Percentiles rank a stretch among this genome's conserved stretches.
Conservation (phyloP, 2,329 filamentous ascomycete genomes). For the Trichophyton benhamiae region DNA sequence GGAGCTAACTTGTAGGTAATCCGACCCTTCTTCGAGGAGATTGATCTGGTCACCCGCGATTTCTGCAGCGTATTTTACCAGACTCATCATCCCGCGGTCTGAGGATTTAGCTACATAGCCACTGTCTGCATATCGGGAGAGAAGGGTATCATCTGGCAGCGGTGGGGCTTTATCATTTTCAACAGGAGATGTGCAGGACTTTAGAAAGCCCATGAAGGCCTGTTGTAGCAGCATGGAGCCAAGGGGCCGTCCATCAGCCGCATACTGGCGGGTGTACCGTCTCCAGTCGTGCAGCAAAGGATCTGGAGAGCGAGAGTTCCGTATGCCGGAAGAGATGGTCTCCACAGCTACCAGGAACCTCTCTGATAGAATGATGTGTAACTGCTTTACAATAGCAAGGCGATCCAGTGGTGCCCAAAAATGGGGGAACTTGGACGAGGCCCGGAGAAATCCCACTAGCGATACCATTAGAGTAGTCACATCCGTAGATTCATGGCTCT, state of each 20-base stretch:
- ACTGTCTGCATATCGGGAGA: conserved; percentile 59
- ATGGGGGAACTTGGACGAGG: conserved; percentile 60
- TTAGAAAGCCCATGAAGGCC: conserved; percentile 74
- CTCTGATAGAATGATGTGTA: conserved; percentile 67
- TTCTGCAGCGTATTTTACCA: conserved; percentile 50
- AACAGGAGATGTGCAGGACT: conserved; percentile 63
- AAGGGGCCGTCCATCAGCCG: conserved; percentile 63
- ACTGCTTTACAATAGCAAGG: conserved; percentile 56
- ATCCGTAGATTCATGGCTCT: conserved; percentile 49
- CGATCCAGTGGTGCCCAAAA: conserved; percentile 73
- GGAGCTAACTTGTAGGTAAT: conserved; percentile 78
- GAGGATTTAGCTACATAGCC: conserved; percentile 36
- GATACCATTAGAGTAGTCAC: conserved; percentile 70
- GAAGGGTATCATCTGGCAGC: conserved; percentile 50
- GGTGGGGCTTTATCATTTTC: conserved; percentile 47
- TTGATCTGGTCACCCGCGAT: conserved; percentile 74
- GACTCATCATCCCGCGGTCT: conserved; percentile 17
- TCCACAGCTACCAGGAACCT: conserved; percentile 76
- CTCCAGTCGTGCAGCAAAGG: conserved; percentile 71
- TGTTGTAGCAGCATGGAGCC: conserved; percentile 85
- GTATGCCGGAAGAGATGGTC: conserved; percentile 77
- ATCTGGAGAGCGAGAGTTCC: conserved; percentile 59
- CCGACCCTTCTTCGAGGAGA: conserved; percentile 74
- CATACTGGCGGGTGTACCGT: conserved; percentile 71
- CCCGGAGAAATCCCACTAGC: conserved; percentile 79